Conservation (phyloP, 139 green algal species). For the Trebouxia sp. region DNA sequence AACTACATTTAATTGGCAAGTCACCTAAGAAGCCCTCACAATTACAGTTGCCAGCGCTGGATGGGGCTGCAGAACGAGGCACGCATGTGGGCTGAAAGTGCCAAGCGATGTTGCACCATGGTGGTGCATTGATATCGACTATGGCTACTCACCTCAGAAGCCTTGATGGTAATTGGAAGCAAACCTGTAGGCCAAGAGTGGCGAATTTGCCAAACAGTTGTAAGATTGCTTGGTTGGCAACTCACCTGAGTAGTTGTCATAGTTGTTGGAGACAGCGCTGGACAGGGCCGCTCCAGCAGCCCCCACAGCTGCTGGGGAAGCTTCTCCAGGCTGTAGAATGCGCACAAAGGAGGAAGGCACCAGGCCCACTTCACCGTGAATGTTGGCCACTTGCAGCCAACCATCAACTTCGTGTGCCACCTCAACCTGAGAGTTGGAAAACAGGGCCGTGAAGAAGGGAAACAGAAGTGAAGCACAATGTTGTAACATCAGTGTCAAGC, state of each 20-base stretch:
- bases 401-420: conserved; percentile 60
- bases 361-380: conserved; percentile 38
- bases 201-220: too few relatives aligned
- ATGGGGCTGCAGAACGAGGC: too few relatives aligned
- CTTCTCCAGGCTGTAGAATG: conserved; percentile 32
- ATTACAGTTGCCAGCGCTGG: too few relatives aligned
- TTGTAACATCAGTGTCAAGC: too few relatives aligned
- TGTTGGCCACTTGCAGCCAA: conserved; percentile 51
- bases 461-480: background rate
- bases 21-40: background rate
- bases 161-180: too few relatives aligned
- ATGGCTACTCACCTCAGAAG: too few relatives aligned
- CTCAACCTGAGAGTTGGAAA: conserved; percentile 35
- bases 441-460: background rate
- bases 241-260: background rate
- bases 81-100: too few relatives aligned
- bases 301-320: conserved; percentile 5
- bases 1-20: too few relatives aligned
- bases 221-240: too few relatives aligned
- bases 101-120: too few relatives aligned
- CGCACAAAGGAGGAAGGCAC: conserved; percentile 47
- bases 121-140: too few relatives aligned
- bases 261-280: conserved; percentile 13
- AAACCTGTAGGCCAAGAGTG: too few relatives aligned
- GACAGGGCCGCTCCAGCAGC: conserved; percentile 20